Conservation (phyloP, 345 rosid genomes). For the Salix brachista region DNA sequence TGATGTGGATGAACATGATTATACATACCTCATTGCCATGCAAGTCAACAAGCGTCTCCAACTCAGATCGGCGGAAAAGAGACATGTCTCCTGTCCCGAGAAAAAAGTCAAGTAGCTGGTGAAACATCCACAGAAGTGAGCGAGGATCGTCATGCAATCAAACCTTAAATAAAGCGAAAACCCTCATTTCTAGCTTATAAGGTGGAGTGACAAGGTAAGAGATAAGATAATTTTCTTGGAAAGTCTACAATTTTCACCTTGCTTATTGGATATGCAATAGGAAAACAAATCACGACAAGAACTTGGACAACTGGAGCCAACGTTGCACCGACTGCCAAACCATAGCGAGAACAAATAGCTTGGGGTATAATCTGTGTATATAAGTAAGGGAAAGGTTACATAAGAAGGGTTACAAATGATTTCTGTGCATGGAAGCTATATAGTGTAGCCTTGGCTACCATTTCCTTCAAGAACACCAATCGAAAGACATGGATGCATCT, state of each 20-base stretch:
- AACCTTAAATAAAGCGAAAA: not conserved
- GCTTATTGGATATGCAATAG: constrained; percentile 92
- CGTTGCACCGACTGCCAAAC: constrained; percentile 85
- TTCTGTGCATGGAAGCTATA: too few species aligned
- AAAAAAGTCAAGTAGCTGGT: constrained; percentile 67
- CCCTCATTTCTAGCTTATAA: too few species aligned
- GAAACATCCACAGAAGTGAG: constrained; percentile 1
- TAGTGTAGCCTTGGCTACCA: not conserved
- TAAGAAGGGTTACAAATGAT: too few species aligned
- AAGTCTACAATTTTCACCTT: constrained; percentile 46
- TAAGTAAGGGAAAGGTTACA: not conserved
- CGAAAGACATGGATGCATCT: too few species aligned
- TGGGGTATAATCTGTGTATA: constrained; percentile 75
- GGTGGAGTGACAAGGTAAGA: not conserved
- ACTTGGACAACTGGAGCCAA: constrained; percentile 77
- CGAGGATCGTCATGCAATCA: too few species aligned
- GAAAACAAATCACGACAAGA: constrained; percentile 82
- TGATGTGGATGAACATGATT: not conserved
- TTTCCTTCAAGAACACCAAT: not conserved
- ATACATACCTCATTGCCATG: constrained; percentile 84
- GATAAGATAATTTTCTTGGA: not conserved
- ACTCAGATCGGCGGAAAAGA: constrained; percentile 96
- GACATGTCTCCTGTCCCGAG: constrained; percentile 77
- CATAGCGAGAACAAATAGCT: constrained; percentile 83
- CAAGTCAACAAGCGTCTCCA: constrained; percentile 82